Percentiles rank a stretch among this genome's conserved stretches.
phyloP scores from a whole-genome alignment of 768 basidiomycete genomes.

The Cystofilobasidium macerans region DNA sequence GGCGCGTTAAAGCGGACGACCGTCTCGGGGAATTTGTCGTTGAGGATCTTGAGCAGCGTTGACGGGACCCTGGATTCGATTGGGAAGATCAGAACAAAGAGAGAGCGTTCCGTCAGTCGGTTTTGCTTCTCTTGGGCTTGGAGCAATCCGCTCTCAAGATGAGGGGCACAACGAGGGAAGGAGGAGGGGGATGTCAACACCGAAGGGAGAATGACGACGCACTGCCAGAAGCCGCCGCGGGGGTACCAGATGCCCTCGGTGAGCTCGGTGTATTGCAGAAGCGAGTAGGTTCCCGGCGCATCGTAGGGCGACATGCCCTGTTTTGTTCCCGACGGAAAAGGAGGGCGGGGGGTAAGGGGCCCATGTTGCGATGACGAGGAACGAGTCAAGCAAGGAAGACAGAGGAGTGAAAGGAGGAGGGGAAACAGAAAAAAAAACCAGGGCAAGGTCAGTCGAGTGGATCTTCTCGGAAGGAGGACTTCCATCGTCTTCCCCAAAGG shows the following conservation, averaged over 20 bases:
- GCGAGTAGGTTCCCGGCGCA: constrained; percentile 41
- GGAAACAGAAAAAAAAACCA: too few species aligned
- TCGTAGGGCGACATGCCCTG: constrained; percentile 41
- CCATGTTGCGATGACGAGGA: too few species aligned
- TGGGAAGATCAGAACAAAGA: too few species aligned
- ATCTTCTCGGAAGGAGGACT: too few species aligned
- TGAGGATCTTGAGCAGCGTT: constrained; percentile 25
- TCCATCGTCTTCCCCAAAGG: too few species aligned
- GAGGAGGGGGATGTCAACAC: constrained; percentile 29
- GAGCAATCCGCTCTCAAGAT: too few species aligned
- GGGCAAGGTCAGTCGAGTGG: too few species aligned
- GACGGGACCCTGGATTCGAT: constrained; percentile 8
- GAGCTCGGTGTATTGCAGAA: constrained; percentile 43
- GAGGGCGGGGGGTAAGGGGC: too few species aligned
- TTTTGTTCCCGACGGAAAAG: neutral
- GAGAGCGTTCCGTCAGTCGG: too few species aligned
- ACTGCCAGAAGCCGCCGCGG: constrained; percentile 29
- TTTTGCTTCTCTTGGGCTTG: too few species aligned
- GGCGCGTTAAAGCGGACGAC: constrained; percentile 38
- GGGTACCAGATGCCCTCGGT: constrained; percentile 40
- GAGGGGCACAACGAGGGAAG: neutral
- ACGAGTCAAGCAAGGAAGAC: too few species aligned
- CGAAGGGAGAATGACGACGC: neutral
- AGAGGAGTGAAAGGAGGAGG: too few species aligned
- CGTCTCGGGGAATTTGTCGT: constrained; percentile 37